Evolutionary conservation across 257 asterid species (phyloP).

Genomic region (Leonotis leonurus): DNA sequence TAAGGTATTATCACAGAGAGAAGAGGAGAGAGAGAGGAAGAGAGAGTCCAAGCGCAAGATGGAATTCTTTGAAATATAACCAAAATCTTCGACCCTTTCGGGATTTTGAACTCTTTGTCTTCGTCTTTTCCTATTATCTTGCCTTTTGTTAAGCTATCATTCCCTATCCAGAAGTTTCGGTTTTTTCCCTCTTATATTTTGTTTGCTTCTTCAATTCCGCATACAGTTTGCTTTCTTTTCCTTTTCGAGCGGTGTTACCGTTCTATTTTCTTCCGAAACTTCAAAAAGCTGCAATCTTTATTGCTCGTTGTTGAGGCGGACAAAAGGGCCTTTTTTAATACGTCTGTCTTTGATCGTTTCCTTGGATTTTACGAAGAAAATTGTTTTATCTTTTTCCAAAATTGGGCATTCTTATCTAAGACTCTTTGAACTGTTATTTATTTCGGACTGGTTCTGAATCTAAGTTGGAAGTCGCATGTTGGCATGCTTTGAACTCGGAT

Average conservation of each 20-base stretch:
- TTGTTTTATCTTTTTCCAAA: background rate
- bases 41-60: slow-evolving; percentile 9
- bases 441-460: background rate
- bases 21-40: slow-evolving; percentile 12
- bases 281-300: slow-evolving; percentile 16
- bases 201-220: slow-evolving; percentile 19
- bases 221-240: background rate
- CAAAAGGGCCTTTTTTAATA: slow-evolving; percentile 23
- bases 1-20: slow-evolving; percentile 15
- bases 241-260: slow-evolving; percentile 15
- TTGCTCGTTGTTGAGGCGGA: slow-evolving; percentile 4
- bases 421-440: slow-evolving; percentile 15
- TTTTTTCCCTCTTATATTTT: slow-evolving; percentile 10
- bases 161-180: background rate
- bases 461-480: background rate
- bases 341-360: slow-evolving; percentile 18
- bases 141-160: background rate
- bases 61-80: slow-evolving; percentile 24
- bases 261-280: slow-evolving; percentile 9
- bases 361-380: slow-evolving; percentile 11
- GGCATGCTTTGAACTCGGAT: slow-evolving; percentile 3
- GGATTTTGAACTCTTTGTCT: background rate
- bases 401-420: slow-evolving; percentile 4
- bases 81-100: background rate
- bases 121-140: background rate